These are phyloP conservation scores for Heliamphora exappendiculata DNA, from an alignment of 148 eudicot species.

Conservation along the genomic window DNA sequence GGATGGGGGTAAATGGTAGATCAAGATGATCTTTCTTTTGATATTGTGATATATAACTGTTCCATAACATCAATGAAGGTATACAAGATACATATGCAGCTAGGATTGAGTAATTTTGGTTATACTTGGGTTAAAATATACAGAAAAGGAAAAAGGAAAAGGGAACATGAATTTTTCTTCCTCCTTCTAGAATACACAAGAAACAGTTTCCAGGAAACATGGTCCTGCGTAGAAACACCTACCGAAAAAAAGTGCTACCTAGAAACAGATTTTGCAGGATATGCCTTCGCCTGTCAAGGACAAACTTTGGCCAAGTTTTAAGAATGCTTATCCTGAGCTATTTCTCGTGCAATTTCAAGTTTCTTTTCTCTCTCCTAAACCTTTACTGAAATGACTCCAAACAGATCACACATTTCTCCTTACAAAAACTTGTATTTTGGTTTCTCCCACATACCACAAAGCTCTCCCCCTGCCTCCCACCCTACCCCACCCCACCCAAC, in stretches of 20 bases:
- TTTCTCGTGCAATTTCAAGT: no score
- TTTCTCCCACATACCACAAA: neutral
- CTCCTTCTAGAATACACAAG: no score
- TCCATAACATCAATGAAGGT: neutral
- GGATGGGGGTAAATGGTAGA: neutral
- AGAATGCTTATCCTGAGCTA: no score
- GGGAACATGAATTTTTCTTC: no score
- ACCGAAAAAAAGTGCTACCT: no score
- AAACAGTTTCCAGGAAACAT: no score
- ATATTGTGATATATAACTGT: neutral
- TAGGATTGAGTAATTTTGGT: neutral
- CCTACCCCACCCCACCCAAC: no score
- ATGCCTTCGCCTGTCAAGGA: no score
- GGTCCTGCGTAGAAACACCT: no score
- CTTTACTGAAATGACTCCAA: neutral
- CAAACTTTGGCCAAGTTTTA: neutral
- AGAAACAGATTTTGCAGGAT: no score
- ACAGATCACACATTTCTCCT: neutral
- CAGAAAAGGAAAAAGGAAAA: no score
- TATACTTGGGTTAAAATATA: no score
- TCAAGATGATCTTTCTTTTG: neutral
- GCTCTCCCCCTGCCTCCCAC: neutral
- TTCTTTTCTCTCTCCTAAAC: neutral
- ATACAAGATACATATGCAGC: neutral
- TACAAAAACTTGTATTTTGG: neutral